Conservation (phyloP, 2,329 filamentous ascomycete genomes). For the Diaporthe citriasiana region DNA sequence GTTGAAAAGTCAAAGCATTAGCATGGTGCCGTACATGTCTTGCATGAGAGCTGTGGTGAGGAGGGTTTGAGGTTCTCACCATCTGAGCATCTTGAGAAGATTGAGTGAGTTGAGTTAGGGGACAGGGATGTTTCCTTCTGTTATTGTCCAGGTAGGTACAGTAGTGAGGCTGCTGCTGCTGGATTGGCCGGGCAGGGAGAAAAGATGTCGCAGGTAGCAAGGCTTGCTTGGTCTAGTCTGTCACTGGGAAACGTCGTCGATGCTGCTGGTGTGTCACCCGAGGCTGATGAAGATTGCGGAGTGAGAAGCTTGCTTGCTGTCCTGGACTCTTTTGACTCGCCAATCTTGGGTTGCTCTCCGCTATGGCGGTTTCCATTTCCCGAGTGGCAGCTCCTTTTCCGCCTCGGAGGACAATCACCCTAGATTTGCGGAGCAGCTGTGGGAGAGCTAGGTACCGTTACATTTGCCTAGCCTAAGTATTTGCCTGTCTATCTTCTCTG, state of each 20-base stretch:
- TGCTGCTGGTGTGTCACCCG: constrained; percentile 23
- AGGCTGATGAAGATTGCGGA: neutral
- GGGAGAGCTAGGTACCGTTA: constrained; percentile 1
- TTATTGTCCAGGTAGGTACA: neutral
- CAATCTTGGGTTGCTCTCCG: neutral
- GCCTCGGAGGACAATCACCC: constrained; percentile 35
- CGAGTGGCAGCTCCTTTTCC: constrained; percentile 2
- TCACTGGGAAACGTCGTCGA: neutral
- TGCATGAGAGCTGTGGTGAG: neutral
- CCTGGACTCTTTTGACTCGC: neutral
- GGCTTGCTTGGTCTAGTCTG: constrained; percentile 9
- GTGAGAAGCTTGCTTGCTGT: constrained; percentile 8
- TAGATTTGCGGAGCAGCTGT: constrained; percentile 27
- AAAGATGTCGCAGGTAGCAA: neutral
- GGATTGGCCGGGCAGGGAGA: neutral
- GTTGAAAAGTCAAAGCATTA: neutral
- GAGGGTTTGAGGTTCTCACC: constrained; percentile 30
- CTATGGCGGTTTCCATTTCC: neutral
- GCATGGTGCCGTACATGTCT: neutral
- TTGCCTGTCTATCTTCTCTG: neutral
- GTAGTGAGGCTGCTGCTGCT: neutral
- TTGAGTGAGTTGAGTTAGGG: neutral
- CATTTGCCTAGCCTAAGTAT: too few species aligned
- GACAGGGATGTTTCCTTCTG: neutral
- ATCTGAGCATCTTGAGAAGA: constrained; percentile 40